phyloP scores from a whole-genome alignment of 148 eudicot genomes.

The Spergularia bocconei region DNA sequence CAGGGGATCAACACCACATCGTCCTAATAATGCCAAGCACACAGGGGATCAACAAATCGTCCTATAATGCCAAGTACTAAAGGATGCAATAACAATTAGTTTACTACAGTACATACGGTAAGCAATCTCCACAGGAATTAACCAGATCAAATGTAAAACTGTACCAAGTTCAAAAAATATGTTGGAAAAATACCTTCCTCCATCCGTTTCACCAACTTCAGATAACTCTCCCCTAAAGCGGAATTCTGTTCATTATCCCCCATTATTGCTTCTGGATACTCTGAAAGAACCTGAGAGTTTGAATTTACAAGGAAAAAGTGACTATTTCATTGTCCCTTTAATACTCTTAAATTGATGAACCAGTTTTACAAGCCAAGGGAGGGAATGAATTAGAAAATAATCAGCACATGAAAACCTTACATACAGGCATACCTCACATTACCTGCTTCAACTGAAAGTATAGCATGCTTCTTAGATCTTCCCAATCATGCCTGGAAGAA shows the following conservation, averaged over 20 bases:
- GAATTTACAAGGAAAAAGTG: conserved; percentile 13
- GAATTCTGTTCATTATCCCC: conserved; percentile 48
- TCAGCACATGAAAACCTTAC: conserved; percentile 18
- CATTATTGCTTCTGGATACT: conserved; percentile 68
- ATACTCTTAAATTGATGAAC: not conserved
- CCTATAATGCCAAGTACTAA: too few species aligned
- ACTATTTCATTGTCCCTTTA: conserved; percentile 6
- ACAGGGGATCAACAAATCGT: too few species aligned
- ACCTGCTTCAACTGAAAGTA: conserved; percentile 66
- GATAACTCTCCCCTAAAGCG: conserved; percentile 58
- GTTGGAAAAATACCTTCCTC: conserved; percentile 62
- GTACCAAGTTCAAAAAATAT: not conserved
- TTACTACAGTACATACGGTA: not conserved
- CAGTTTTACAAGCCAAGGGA: conserved; percentile 9
- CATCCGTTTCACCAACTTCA: conserved; percentile 64
- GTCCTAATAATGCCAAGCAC: too few species aligned
- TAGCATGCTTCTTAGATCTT: conserved; percentile 63
- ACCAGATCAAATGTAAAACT: not conserved
- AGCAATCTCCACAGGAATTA: not conserved
- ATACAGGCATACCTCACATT: conserved; percentile 51
- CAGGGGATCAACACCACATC: too few species aligned
- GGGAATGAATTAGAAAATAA: not conserved
- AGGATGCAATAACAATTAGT: not conserved
- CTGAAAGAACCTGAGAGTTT: conserved; percentile 57
- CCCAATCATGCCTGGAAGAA: conserved; percentile 77